These are phyloP conservation scores for Suillus subluteus DNA, from an alignment of 768 basidiomycete genomes.

Conservation along the genomic window DNA sequence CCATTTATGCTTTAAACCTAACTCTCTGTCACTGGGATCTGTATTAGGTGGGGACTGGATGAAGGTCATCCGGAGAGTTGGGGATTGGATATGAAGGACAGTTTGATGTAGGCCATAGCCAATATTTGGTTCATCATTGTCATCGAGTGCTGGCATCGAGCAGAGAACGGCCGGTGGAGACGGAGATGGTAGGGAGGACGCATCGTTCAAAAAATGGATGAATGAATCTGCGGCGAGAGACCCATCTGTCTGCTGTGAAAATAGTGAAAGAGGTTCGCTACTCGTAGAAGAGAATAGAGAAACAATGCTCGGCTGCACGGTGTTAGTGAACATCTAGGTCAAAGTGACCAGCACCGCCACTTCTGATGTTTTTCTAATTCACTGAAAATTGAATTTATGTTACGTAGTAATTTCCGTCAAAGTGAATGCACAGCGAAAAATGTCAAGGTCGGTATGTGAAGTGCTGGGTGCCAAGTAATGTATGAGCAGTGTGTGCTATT, in stretches of 20 bases:
- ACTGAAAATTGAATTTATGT: neutral
- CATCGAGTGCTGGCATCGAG: conserved; percentile 38
- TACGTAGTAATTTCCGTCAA: neutral
- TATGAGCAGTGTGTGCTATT: neutral
- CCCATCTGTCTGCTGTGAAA: conserved; percentile 49
- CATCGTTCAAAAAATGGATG: conserved; percentile 65
- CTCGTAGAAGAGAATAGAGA: conserved; percentile 79
- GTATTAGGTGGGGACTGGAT: conserved; percentile 59
- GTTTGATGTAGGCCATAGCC: conserved; percentile 56
- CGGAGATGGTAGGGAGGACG: conserved; percentile 51
- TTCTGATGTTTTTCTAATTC: neutral
- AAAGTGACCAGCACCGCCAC: neutral
- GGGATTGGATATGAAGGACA: conserved; percentile 81
- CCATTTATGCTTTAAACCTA: conserved; percentile 74
- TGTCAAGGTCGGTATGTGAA: neutral
- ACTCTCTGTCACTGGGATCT: conserved; percentile 27
- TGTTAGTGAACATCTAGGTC: conserved; percentile 55
- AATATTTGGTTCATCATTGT: conserved; percentile 36
- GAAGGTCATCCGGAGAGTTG: conserved; percentile 67
- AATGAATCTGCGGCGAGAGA: conserved; percentile 64
- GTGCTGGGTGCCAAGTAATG: neutral
- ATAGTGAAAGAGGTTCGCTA: conserved; percentile 62
- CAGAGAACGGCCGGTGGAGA: conserved; percentile 50
- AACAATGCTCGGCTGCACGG: conserved; percentile 64
- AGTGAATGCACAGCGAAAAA: neutral